A percentile compares a stretch with the other conserved stretches of the same genome.
Conservation (phyloP, 2,329 filamentous ascomycete species). For the Claviceps cyperi region DNA sequence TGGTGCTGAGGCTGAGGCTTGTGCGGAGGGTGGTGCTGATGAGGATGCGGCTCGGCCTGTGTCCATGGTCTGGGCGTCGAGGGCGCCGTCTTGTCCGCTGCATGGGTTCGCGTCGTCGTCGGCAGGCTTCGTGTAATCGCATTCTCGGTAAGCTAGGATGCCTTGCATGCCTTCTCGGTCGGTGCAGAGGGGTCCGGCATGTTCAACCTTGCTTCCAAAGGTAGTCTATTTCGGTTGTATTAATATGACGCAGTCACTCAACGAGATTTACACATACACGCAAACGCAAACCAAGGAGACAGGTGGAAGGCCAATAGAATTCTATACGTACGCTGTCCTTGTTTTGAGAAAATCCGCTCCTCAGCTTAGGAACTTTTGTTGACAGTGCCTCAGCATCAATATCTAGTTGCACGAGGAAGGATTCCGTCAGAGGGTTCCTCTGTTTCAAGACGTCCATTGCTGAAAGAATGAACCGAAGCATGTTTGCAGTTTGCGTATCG, state of each 20-base stretch:
- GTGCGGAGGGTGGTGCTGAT: too few species aligned
- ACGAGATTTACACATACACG: background rate
- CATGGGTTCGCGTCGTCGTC: conserved; percentile 27
- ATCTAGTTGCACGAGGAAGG: conserved; percentile 84
- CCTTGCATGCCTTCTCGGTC: conserved; percentile 24
- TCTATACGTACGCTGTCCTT: conserved; percentile 32
- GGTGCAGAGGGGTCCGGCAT: conserved; percentile 15
- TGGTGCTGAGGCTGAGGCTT: background rate
- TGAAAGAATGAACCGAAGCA: conserved; percentile 76
- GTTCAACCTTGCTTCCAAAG: conserved; percentile 1
- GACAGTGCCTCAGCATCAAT: conserved; percentile 72
- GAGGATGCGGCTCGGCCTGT: background rate
- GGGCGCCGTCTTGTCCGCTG: conserved; percentile 25
- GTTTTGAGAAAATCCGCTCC: conserved; percentile 38
- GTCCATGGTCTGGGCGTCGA: conserved; percentile 15
- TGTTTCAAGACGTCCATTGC: conserved; percentile 83
- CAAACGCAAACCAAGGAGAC: background rate
- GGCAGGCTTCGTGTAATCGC: conserved; percentile 25
- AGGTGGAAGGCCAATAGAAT: background rate
- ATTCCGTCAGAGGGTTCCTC: conserved; percentile 83
- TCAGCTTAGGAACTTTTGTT: conserved; percentile 43
- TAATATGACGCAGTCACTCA: background rate
- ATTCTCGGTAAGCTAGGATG: conserved; percentile 29
- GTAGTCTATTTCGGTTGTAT: background rate
- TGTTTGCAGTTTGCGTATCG: conserved; percentile 63